Percentiles rank a stretch among this genome's conserved stretches.
Conservation (phyloP, 495 filamentous ascomycete species). For the Tuber microsphaerosporum region DNA sequence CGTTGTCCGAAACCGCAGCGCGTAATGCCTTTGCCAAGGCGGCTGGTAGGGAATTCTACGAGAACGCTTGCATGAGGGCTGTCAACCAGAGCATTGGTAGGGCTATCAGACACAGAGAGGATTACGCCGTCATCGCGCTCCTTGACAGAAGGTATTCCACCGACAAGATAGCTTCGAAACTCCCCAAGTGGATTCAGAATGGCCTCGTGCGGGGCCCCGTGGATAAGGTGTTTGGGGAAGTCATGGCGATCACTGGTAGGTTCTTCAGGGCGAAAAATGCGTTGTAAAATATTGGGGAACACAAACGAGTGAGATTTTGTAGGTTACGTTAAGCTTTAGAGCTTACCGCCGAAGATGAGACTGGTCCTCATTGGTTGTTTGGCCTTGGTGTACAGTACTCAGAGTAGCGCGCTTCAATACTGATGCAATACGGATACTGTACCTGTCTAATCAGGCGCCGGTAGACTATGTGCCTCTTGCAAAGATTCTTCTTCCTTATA, state of each 20-base stretch:
- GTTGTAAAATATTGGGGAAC: constrained; percentile 1
- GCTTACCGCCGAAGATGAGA: neutral
- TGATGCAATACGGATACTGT: neutral
- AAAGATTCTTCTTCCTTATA: neutral
- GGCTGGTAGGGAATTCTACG: constrained; percentile 75
- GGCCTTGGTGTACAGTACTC: neutral
- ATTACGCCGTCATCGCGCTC: constrained; percentile 85
- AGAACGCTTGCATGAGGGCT: constrained; percentile 91
- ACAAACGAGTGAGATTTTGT: neutral
- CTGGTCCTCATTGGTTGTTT: neutral
- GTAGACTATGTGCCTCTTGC: neutral
- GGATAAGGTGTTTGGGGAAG: constrained; percentile 48
- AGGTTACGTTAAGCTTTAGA: neutral
- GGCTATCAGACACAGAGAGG: constrained; percentile 77
- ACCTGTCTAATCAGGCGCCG: neutral
- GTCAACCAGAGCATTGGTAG: constrained; percentile 95
- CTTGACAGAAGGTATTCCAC: constrained; percentile 69
- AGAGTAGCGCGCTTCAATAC: neutral
- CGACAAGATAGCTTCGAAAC: constrained; percentile 62
- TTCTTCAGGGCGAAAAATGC: constrained; percentile 53
- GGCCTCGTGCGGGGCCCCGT: constrained; percentile 50
- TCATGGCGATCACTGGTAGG: constrained; percentile 51
- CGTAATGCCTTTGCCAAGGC: constrained; percentile 50
- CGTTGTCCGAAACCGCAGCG: constrained; percentile 11
- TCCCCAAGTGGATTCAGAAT: constrained; percentile 80